Evolutionary conservation across 495 filamentous ascomycete species (phyloP), one percentile per base, ranked within the genome.

Genomic region (Extremus antarcticus): DNA sequence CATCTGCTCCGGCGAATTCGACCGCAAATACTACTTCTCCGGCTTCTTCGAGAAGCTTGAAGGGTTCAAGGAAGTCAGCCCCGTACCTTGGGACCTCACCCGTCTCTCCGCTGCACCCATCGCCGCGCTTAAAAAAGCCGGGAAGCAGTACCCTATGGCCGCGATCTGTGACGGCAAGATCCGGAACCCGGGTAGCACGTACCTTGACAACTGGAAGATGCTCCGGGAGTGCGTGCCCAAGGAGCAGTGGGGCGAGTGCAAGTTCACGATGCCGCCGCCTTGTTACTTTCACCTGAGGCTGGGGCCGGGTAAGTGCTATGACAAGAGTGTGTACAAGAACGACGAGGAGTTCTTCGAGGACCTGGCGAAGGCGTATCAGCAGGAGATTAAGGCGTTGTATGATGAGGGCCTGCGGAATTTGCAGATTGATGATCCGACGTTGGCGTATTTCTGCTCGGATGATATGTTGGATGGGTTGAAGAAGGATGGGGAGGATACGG

Each of bases 1-100:
- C 20, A 71, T 89, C 39, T 82, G 81, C n/a, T 83, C 86, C 67
- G 86, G 88, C 62, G 88, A 94, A 65, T 90, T 64, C 48, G 56
- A 62, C 52, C 35, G 65, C 13, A 66, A 66, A 32, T 64, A 81
- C 75, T 81, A 82, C 71, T 83, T 79, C 77, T 85, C 85, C 85
- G 90, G 73, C 88, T 86, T 75, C 82, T 85, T 32, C 80, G 61
- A 64, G 50, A 64, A 64, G 51, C 80, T 91, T 50, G 81, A 84
- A 32, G 85, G 80, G 35, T 83, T 91, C 69, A 72, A 76, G 10
- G 81, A 84, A 62, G 73, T 73, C 13, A 77, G 79, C 54, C 77
- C 85, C 65, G 85, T 88, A 75, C 84, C 85, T 1, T 83, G 80
- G 32, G 84, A 87, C 1, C 41, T 57, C 35, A 45, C 58, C 16